These are phyloP conservation scores for Aspergillus novoparasiticus DNA, from an alignment of 2,329 filamentous ascomycete species.

Conservation along the genomic window DNA sequence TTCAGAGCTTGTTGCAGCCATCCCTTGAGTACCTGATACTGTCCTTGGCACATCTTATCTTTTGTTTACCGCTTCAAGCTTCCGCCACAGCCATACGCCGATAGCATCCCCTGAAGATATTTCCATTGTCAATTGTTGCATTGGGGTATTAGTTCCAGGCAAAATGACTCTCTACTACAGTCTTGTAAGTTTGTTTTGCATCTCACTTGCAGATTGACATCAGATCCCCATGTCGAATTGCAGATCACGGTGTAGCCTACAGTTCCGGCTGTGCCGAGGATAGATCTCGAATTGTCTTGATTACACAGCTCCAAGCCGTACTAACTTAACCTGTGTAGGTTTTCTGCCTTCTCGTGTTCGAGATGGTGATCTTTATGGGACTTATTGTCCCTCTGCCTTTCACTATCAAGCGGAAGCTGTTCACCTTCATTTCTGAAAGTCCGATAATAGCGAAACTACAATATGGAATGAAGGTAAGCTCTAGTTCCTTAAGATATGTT, in stretches of 20 bases:
- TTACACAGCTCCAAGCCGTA: conserved; percentile 14
- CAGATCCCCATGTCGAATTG: not conserved
- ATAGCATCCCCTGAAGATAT: conserved; percentile 1
- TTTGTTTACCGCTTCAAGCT: conserved; percentile 22
- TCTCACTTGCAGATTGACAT: not conserved
- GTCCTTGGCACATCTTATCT: not conserved
- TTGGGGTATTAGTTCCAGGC: conserved; percentile 14
- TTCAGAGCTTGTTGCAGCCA: not conserved
- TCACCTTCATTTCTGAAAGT: conserved; percentile 94
- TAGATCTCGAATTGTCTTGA: not conserved
- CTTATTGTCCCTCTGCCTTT: conserved; percentile 81
- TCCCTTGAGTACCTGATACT: not conserved
- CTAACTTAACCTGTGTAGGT: conserved; percentile 38
- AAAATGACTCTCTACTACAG: conserved; percentile 72
- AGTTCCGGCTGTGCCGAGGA: conserved; percentile 11
- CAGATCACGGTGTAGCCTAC: conserved; percentile 26
- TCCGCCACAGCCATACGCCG: conserved; percentile 10
- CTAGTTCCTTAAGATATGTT: too few relatives aligned
- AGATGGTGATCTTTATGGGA: conserved; percentile 54
- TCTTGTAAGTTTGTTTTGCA: conserved; percentile 52
- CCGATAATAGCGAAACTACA: conserved; percentile 85
- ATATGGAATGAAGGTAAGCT: conserved; percentile 83
- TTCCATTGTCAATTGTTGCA: not conserved
- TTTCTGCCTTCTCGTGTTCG: conserved; percentile 52
- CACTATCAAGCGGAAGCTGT: conserved; percentile 79